phyloP scores from a whole-genome alignment of 208 protist species.

The Naegleria lovaniensis region DNA sequence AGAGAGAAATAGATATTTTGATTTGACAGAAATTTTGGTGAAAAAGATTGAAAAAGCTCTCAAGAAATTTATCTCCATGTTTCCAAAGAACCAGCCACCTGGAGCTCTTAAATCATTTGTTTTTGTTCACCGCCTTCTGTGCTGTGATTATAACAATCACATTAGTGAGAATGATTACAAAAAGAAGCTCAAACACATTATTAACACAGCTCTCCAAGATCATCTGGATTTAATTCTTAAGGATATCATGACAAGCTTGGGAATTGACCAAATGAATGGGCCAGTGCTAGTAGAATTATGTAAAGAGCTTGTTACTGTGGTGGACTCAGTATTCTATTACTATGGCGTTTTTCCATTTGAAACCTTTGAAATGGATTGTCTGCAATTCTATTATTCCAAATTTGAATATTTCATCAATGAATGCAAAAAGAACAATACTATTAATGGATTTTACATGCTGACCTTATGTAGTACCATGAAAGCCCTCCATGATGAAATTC shows the following conservation, averaged over 20 bases:
- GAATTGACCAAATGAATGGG: neutral
- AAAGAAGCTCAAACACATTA: neutral
- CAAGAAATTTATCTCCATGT: neutral
- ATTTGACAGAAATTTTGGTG: neutral
- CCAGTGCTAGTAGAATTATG: neutral
- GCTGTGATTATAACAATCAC: neutral
- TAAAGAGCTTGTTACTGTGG: neutral
- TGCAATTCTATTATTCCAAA: neutral
- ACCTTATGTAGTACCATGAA: neutral
- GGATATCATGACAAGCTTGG: neutral
- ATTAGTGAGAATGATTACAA: neutral
- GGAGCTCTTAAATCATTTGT: neutral
- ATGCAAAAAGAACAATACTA: neutral
- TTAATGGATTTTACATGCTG: neutral
- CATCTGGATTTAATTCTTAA: neutral
- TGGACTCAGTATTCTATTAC: neutral
- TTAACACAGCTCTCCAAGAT: neutral
- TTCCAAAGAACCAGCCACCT: neutral
- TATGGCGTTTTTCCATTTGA: neutral
- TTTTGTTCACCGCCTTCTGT: neutral
- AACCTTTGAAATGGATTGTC: neutral
- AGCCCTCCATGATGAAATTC: neutral
- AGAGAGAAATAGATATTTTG: neutral
- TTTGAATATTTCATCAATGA: neutral
- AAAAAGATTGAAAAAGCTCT: neutral